Evolutionary conservation across 148 eudicot species (phyloP), one percentile per base, ranked within the genome.

Genomic region (Silene uniflora): DNA sequence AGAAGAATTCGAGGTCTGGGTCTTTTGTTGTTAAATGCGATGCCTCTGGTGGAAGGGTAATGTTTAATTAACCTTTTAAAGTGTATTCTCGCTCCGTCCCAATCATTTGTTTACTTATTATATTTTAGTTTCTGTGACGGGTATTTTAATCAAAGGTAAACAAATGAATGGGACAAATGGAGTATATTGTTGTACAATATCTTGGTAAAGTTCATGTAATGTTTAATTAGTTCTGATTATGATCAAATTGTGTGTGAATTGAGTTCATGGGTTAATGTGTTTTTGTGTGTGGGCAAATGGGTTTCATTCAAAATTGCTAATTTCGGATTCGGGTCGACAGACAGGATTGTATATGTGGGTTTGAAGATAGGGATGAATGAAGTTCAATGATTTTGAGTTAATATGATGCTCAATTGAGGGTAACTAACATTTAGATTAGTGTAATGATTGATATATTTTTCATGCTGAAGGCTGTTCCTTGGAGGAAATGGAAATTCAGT

Each of bases 11-110:
- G 18, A 75, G 78, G 52, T 73, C 80, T 32, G 69, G 58, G 23
- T 83, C 91, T 61, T 78, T 89, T 68, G 77, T 80, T 68, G 89
- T 93, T 35, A 84, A 90, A 1, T 93, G 98, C 60, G 87, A 91
- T 12, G 86, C 93, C 42, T 25, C 87, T 44, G 75, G 84, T 75
- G 92, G 91, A 68, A 85, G 85, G 86, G 96, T 87, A 83, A 67
- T 59, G 73, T 46, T 58, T 12, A 42, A 4, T 27, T 49, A 5
- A 9, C 27, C 18, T 32, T 16, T 10, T 35, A 32, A 52, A 1
- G 10, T 39, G 7, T 39, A 39, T 39, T 5, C 3, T 39, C 44
- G 9, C 8, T 39, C 1, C 44, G 44, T 39, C 44, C 44, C 44
- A 39, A 5, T 39, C 44, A 39, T 39, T 39, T 39, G 44, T 39